Evolutionary conservation across 495 filamentous ascomycete genomes (phyloP).

Genomic region (Penicillium coprophilum): DNA sequence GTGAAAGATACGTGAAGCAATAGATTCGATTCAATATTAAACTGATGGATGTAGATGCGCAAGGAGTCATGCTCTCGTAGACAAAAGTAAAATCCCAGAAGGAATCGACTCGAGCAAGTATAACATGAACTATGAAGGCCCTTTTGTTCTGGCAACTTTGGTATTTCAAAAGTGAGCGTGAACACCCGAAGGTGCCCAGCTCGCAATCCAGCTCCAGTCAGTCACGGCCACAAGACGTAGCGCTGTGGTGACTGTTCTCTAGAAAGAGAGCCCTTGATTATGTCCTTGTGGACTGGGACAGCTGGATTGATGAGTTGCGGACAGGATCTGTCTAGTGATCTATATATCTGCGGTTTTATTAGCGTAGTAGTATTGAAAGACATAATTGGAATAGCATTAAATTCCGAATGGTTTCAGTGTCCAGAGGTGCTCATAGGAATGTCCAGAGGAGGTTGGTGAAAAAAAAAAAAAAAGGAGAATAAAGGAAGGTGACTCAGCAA

Average conservation of each 20-base stretch:
- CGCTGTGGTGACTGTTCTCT: constrained; percentile 45
- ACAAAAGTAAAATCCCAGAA: constrained; percentile 18
- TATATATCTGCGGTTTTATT: background rate
- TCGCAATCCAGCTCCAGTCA: constrained; percentile 49
- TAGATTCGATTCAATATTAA: constrained; percentile 8
- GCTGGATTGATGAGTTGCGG: constrained; percentile 45
- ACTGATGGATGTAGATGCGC: constrained; percentile 42
- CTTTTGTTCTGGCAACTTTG: constrained; percentile 47
- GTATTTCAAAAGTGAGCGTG: constrained; percentile 14
- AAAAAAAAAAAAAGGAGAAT: background rate
- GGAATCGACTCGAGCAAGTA: constrained; percentile 33
- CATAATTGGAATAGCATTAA: constrained; percentile 15
- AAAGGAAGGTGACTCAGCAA: background rate
- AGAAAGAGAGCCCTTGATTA: constrained; percentile 39
- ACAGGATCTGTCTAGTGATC: background rate
- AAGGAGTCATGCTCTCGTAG: constrained; percentile 56
- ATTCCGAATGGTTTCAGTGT: constrained; percentile 11
- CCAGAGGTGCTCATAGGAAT: background rate
- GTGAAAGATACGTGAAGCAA: constrained; percentile 12
- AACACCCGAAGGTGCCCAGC: constrained; percentile 18
- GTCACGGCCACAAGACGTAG: constrained; percentile 49
- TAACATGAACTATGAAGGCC: constrained; percentile 56
- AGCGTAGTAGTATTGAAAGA: background rate
- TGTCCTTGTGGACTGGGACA: constrained; percentile 35
- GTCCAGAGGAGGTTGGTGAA: background rate